Conservation (phyloP, 1,284 basidiomycete genomes). For the Phenoliferia sp. region DNA sequence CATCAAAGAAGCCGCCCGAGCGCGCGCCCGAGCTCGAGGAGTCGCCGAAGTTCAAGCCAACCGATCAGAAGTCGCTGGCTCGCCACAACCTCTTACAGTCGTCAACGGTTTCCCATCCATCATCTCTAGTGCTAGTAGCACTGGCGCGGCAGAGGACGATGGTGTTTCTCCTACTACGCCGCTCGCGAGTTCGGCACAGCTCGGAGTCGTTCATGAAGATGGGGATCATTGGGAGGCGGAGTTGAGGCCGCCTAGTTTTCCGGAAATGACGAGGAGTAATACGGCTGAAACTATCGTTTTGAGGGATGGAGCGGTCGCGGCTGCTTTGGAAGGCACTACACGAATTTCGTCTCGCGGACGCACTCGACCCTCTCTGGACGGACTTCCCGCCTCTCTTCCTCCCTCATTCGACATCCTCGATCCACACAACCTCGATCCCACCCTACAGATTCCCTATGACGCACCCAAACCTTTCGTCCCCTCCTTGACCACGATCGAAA, state of each 20-base stretch:
- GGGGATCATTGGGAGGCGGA: neutral
- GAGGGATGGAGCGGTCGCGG: neutral
- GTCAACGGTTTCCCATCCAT: constrained; percentile 68
- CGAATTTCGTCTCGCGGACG: constrained; percentile 13
- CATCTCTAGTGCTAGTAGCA: constrained; percentile 49
- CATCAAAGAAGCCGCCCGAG: constrained; percentile 75
- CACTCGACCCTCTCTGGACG: neutral
- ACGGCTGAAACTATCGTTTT: constrained; percentile 30
- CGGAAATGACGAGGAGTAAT: constrained; percentile 1
- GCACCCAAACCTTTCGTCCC: constrained; percentile 52
- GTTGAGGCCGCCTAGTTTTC: neutral
- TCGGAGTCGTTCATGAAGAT: constrained; percentile 2
- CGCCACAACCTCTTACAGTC: constrained; percentile 63
- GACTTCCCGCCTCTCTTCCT: neutral
- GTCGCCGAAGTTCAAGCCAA: constrained; percentile 63
- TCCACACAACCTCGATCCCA: neutral
- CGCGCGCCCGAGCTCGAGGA: constrained; percentile 61
- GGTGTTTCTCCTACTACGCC: neutral
- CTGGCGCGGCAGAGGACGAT: constrained; percentile 18
- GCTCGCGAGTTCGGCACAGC: neutral
- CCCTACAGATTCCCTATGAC: neutral
- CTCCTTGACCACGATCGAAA: constrained; percentile 84
- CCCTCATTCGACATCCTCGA: neutral
- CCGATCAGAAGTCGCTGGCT: constrained; percentile 14
- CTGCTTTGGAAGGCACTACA: neutral